Conservation (phyloP, 495 filamentous ascomycete species). For the Clohesyomyces aquaticus region DNA sequence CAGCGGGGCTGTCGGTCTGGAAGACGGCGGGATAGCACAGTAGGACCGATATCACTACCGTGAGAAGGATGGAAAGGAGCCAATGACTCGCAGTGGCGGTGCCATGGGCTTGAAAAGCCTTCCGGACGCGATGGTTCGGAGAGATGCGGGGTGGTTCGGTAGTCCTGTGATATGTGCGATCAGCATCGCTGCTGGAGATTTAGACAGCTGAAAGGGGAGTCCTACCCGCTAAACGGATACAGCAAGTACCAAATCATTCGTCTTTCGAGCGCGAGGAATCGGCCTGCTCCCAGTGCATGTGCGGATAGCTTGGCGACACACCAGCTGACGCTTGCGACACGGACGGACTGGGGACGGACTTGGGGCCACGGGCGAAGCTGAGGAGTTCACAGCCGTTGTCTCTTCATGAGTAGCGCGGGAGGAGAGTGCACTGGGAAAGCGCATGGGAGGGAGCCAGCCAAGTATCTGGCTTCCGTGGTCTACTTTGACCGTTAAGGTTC, state of each 20-base stretch:
- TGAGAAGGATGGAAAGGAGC: slow-evolving; percentile 65
- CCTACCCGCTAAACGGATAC: slow-evolving; percentile 65
- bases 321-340: slow-evolving; percentile 13
- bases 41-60: slow-evolving; percentile 62
- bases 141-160: slow-evolving; percentile 56
- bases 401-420: slow-evolving; percentile 11
- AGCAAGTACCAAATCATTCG: slow-evolving; percentile 60
- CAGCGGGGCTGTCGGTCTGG: slow-evolving; percentile 64
- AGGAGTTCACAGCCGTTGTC: slow-evolving; percentile 1
- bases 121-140: slow-evolving; percentile 62
- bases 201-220: slow-evolving; percentile 27
- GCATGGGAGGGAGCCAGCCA: slow-evolving; percentile 6
- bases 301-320: background rate
- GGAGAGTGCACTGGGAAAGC: background rate
- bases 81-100: slow-evolving; percentile 67
- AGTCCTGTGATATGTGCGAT: slow-evolving; percentile 25
- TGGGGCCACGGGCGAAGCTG: too few species aligned
- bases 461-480: too few species aligned
- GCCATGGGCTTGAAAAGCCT: slow-evolving; percentile 64
- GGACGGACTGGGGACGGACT: too few species aligned
- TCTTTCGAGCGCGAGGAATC: background rate
- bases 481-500: background rate
- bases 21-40: slow-evolving; percentile 70
- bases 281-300: slow-evolving; percentile 8
- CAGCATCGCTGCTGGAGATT: slow-evolving; percentile 14